These are phyloP conservation scores for Mikania micrantha DNA, from an alignment of 129 eudicot genomes.

Conservation along the genomic window DNA sequence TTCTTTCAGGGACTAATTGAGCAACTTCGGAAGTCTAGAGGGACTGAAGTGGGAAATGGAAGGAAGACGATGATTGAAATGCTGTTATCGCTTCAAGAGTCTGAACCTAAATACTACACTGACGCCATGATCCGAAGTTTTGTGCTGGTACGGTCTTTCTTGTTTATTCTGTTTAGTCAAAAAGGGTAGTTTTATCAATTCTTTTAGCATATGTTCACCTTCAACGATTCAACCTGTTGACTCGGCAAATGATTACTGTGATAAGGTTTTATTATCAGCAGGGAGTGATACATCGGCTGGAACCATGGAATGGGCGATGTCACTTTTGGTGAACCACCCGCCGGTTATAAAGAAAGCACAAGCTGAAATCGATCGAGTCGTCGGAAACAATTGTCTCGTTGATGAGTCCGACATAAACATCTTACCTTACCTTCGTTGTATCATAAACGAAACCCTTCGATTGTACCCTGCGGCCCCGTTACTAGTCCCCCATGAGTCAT, in stretches of 20 bases:
- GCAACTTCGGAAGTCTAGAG: constrained; percentile 12
- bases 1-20: constrained; percentile 45
- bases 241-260: not conserved
- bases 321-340: constrained; percentile 33
- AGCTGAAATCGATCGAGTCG: constrained; percentile 16
- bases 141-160: constrained; percentile 37
- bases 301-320: constrained; percentile 38
- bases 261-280: constrained; percentile 25
- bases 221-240: no score
- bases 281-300: constrained; percentile 36
- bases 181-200: no score
- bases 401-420: constrained; percentile 29
- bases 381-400: constrained; percentile 22
- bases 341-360: constrained; percentile 27
- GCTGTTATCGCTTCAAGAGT: constrained; percentile 41
- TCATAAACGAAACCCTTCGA: constrained; percentile 29
- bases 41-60: not conserved
- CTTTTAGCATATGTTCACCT: no score
- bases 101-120: constrained; percentile 46
- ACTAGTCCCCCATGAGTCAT: constrained; percentile 30
- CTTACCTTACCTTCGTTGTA: constrained; percentile 31
- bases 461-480: constrained; percentile 30
- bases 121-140: constrained; percentile 44
- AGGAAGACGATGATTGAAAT: constrained; percentile 45
- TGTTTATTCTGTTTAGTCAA: not conserved